Evolutionary conservation across 2,329 filamentous ascomycete genomes (phyloP), one percentile per base, ranked within the genome.

Genomic region (Pseudogymnoascus sp.): DNA sequence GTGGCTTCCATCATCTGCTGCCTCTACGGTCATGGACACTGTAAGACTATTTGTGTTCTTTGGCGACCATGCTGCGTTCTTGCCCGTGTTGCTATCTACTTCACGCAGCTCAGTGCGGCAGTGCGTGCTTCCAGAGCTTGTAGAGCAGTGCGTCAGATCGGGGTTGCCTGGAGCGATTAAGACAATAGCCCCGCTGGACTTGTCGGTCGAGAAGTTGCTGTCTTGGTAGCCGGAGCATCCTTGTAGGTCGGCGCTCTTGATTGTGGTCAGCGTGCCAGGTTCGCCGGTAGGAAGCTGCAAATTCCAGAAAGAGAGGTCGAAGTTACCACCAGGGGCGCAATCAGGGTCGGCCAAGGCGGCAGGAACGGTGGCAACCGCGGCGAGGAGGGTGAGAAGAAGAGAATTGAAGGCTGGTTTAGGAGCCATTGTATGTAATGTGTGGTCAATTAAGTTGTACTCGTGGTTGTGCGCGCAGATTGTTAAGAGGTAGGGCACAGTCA

Each of bases 271-370:
- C 15, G n/a, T 35, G 3, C 50, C 47, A 11, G 31, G 24, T 8
- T 8, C 9, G 35, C 57, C 57, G 8, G 57, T 59, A 15, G 57
- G 57, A 3, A 59, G 57, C 33, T 59, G 57, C n/a, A 59, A 31
- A 17, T 4, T 59, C 57, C 57, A 59, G 57, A 59, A 59, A 13
- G 57, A 59, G 17, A 59, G 33, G n/a, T 59, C 57, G 15, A 59
- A 59, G 57, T 59, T 59, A 24, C 57, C 57, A 10, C 57, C 57
- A 21, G 74, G 26, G 74, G 70, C 65, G 72, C 74, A 50, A 74
- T 72, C 64, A 65, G 73, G 36, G 67, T 75, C 31, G 7, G 44
- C 44, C 13, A 54, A 33, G 26, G 26, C 29, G 26, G 44, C 44
- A 31, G 44, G 44, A 31, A 54, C n/a, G 29, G 44, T 29, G n/a